phyloP scores from a whole-genome alignment of 805 yeast genomes.

The Saturnispora gosingensis region DNA sequence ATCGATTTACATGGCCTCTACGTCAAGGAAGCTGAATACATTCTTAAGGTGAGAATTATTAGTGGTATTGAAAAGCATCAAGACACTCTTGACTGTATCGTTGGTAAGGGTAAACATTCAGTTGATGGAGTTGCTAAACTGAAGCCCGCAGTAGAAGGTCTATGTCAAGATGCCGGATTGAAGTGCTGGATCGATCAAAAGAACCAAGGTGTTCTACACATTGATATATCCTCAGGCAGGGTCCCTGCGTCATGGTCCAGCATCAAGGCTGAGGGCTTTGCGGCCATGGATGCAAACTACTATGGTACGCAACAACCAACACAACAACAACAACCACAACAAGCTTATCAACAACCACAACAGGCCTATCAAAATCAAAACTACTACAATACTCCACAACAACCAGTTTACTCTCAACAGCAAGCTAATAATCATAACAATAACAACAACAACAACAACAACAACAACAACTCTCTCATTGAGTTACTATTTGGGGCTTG shows the following conservation, averaged over 20 bases:
- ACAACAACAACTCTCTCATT: neutral
- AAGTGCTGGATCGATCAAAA: slow-evolving; percentile 53
- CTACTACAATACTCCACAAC: slow-evolving; percentile 26
- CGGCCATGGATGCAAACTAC: slow-evolving; percentile 25
- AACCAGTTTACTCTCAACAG: slow-evolving; percentile 23
- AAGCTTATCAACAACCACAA: slow-evolving; percentile 15
- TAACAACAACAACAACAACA: slow-evolving; percentile 14
- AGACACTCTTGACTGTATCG: slow-evolving; percentile 65
- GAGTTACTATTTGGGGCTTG: slow-evolving; percentile 1
- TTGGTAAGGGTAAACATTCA: slow-evolving; percentile 89
- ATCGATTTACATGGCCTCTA: slow-evolving; percentile 89
- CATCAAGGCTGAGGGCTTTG: slow-evolving; percentile 24
- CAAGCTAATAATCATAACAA: slow-evolving; percentile 15
- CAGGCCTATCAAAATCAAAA: slow-evolving; percentile 20
- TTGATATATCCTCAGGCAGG: slow-evolving; percentile 46
- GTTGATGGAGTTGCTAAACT: slow-evolving; percentile 73
- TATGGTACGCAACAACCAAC: slow-evolving; percentile 12
- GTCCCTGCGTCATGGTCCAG: slow-evolving; percentile 32
- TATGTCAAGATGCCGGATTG: slow-evolving; percentile 61
- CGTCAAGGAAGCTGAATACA: slow-evolving; percentile 79
- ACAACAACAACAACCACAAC: slow-evolving; percentile 15
- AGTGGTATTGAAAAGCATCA: slow-evolving; percentile 54
- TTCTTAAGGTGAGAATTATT: slow-evolving; percentile 64
- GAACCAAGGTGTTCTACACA: slow-evolving; percentile 73
- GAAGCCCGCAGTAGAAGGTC: slow-evolving; percentile 78